Evolutionary conservation across 768 basidiomycete genomes (phyloP).

Genomic region (Pulveroboletus sp.): DNA sequence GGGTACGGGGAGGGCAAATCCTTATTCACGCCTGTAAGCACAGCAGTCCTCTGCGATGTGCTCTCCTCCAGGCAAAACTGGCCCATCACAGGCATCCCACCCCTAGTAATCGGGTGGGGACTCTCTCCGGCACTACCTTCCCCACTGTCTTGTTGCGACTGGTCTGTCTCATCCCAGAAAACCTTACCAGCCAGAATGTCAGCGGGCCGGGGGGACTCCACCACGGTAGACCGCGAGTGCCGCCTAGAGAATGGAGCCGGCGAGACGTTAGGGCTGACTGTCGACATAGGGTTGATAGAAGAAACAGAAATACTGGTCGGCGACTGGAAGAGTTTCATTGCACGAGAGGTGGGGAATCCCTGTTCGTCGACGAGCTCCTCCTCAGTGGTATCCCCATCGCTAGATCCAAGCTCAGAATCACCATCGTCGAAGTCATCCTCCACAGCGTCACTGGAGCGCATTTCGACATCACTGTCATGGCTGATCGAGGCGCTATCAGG

Average conservation of each 20-base stretch:
- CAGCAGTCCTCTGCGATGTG: constrained; percentile 17
- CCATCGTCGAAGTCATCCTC: constrained; percentile 38
- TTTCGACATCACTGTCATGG: constrained; percentile 50
- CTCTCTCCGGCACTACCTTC: constrained; percentile 32
- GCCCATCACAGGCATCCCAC: constrained; percentile 36
- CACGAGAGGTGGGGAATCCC: constrained; percentile 69
- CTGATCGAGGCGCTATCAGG: constrained; percentile 47
- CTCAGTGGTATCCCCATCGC: constrained; percentile 76
- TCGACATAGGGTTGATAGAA: constrained; percentile 73
- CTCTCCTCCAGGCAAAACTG: constrained; percentile 29
- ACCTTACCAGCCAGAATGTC: constrained; percentile 65
- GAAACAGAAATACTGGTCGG: constrained; percentile 59
- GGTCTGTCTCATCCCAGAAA: constrained; percentile 48
- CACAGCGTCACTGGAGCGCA: constrained; percentile 36
- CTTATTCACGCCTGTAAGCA: constrained; percentile 30
- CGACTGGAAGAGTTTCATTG: constrained; percentile 67
- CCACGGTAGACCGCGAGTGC: constrained; percentile 25
- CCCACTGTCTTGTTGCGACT: constrained; percentile 34
- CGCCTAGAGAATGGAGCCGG: constrained; percentile 37
- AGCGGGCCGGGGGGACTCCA: constrained; percentile 52
- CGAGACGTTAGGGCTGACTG: constrained; percentile 55
- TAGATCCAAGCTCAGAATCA: constrained; percentile 48
- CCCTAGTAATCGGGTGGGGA: constrained; percentile 13
- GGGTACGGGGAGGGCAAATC: constrained; percentile 33
- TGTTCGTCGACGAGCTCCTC: constrained; percentile 78